Evolutionary conservation across 176 grass and related monocot genomes (phyloP).

Genomic region (Elymus sibiricus): DNA sequence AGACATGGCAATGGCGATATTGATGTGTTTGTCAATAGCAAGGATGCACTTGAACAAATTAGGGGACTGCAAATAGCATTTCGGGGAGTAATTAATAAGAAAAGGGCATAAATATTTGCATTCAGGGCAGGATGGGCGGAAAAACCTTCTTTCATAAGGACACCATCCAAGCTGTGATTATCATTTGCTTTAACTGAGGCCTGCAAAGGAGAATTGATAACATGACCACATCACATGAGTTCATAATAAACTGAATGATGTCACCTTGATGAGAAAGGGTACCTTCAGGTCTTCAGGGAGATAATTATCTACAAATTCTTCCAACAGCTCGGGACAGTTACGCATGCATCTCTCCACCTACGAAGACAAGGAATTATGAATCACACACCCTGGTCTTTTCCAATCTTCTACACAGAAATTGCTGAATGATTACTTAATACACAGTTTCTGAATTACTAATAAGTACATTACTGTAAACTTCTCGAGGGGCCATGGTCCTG

Average conservation of each 20-base stretch:
- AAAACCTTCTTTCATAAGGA: background rate
- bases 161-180: constrained; percentile 10
- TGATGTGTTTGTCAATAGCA: background rate
- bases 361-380: constrained; percentile 1
- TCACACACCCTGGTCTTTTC: background rate
- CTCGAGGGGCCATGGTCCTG: background rate
- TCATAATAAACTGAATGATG: constrained; percentile 9
- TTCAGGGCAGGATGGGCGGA: background rate
- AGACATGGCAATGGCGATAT: background rate
- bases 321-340: background rate
- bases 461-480: background rate
- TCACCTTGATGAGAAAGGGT: background rate
- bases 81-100: background rate
- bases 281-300: background rate
- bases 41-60: background rate
- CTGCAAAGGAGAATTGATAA: background rate
- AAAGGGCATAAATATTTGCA: background rate
- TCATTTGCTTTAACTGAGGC: background rate
- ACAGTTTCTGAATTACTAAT: background rate
- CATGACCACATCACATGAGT: background rate
- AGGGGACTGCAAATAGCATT: background rate
- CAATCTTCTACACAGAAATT: background rate
- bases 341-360: constrained; percentile 4
- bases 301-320: constrained; percentile 18
- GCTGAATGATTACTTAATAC: background rate